Evolutionary conservation across 305 asterid genomes (phyloP), one percentile per base, ranked within the genome.

Genomic region (Striga hermonthica): DNA sequence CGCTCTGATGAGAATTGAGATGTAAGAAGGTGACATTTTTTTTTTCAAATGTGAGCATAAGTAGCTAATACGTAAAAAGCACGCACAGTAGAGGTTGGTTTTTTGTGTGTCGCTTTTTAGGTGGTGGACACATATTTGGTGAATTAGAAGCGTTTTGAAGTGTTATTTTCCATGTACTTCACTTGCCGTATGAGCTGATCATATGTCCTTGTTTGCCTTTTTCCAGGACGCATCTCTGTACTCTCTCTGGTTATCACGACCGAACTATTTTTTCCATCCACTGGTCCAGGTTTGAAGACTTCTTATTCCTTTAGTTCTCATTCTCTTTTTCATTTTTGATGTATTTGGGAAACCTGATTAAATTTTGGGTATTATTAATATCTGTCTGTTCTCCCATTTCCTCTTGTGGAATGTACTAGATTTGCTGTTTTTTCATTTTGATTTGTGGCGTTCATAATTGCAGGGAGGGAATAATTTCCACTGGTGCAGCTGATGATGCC

Each of bases 211-310:
- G 6, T 72, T 66, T 79, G 52, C 44, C 71, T 75, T 65, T 68
- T 80, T 62, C 76, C 88, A 92, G 98, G 98, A 68, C 58, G 53
- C 96, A 85, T 69, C 64, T 86, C 47, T 78, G 87, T 64, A 83
- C 97, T 45, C 89, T 92, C 64, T 81, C 96, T 72, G 98, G 97
- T 70, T 93, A 84, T 82, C 98, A 93, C 67, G 91, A 86, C 72
- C 86, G 96, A 43, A 90, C 98, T 57, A 79, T 93, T 68, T 93
- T 93, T 75, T 81, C 95, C 7, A 78, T 87, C 66, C 83, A 90
- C 58, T 92, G 97, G 98, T 90, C 97, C 66, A 83, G 96, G 98
- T 93, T 77, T 43, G 69, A 31, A 65, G 50, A 37, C 72, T 60
- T 65, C 55, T 45, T 39, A 48, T 34, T 68, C n/a, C 60, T 64